Conservation (phyloP, 2,329 filamentous ascomycete species). For the Aureobasidium musti region DNA sequence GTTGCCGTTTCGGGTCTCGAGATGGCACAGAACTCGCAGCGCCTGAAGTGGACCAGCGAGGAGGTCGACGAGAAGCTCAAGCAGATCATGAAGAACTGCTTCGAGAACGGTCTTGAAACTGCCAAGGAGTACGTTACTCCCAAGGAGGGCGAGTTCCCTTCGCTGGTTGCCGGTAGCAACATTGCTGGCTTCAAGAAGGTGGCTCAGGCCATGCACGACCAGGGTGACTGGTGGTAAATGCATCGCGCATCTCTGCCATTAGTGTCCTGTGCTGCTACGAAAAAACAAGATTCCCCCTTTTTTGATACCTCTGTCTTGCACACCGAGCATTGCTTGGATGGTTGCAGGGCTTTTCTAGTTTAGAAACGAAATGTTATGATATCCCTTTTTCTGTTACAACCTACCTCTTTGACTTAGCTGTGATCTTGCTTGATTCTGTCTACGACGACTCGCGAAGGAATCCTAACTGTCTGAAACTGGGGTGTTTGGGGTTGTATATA, state of each 20-base stretch:
- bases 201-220: constrained; percentile 88
- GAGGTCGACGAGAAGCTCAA: constrained; percentile 91
- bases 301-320: constrained; percentile 18
- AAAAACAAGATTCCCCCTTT: constrained; percentile 17
- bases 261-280: constrained; percentile 1
- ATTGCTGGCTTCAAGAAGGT: constrained; percentile 99
- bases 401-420: constrained; percentile 30
- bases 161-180: constrained; percentile 89
- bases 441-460: neutral
- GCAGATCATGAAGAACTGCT: constrained; percentile 92
- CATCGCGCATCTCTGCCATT: neutral
- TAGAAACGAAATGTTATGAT: constrained; percentile 26
- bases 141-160: constrained; percentile 81
- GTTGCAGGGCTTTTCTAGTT: neutral
- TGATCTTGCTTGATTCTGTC: constrained; percentile 1
- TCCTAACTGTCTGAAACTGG: neutral
- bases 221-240: constrained; percentile 82
- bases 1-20: constrained; percentile 96
- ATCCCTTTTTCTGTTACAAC: constrained; percentile 9
- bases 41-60: constrained; percentile 81
- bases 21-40: constrained; percentile 97
- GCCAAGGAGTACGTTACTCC: constrained; percentile 83
- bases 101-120: constrained; percentile 83
- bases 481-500: neutral
- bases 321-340: neutral